These are phyloP conservation scores for Mollisiaceae sp. DNA, from an alignment of 2,329 filamentous ascomycete species.

Conservation along the genomic window DNA sequence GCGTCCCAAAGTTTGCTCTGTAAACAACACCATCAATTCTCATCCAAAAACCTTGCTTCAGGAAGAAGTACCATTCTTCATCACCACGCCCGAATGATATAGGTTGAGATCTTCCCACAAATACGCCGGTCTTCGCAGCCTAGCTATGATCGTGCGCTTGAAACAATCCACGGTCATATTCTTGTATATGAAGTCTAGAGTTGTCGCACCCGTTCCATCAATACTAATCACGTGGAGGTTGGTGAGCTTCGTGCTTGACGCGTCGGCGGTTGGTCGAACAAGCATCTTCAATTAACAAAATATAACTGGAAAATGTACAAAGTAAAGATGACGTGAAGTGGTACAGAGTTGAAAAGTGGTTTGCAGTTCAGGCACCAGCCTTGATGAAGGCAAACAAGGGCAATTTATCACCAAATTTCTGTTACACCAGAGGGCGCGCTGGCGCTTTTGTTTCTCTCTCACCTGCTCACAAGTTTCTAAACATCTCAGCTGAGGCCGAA, in stretches of 20 bases:
- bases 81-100: constrained; percentile 7
- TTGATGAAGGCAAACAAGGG: not conserved
- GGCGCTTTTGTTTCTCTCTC: not conserved
- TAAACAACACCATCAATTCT: not conserved
- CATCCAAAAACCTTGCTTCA: not conserved
- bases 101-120: constrained; percentile 5
- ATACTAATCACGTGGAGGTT: constrained; percentile 3
- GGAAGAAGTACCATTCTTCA: constrained; percentile 7
- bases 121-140: not conserved
- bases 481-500: not conserved
- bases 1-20: constrained; percentile 1
- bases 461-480: not conserved
- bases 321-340: no score
- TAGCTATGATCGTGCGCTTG: not conserved
- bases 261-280: not conserved
- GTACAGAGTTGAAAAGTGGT: no score
- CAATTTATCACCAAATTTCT: not conserved
- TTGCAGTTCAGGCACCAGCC: no score
- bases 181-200: constrained; percentile 2
- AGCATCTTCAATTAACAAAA: not conserved
- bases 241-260: not conserved
- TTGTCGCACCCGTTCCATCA: not conserved
- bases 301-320: no score
- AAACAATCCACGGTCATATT: constrained; percentile 10
- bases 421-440: not conserved